These are phyloP conservation scores for Taphrina deformans DNA, from an alignment of 1,139 yeast species.

Conservation along the genomic window DNA sequence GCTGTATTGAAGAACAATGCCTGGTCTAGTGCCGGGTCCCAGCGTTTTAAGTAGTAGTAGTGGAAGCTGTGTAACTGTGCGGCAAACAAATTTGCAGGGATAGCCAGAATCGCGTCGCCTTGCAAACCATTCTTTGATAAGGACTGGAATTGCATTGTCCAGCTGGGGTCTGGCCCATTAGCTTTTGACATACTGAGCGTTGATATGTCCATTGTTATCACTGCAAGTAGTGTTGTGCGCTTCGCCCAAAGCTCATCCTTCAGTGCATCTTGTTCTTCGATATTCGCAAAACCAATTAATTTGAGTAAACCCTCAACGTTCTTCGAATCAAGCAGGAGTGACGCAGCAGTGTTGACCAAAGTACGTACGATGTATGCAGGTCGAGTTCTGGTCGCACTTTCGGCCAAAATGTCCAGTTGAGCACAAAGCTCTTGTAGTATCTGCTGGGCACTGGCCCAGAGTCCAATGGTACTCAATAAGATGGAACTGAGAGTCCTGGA, in stretches of 20 bases:
- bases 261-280: neutral
- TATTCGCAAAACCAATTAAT: neutral
- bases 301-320: constrained; percentile 16
- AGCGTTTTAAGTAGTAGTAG: constrained; percentile 17
- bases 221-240: constrained; percentile 4
- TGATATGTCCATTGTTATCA: constrained; percentile 7
- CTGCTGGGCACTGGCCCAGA: constrained; percentile 11
- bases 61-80: constrained; percentile 33
- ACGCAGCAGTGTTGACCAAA: neutral
- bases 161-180: neutral
- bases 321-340: constrained; percentile 17
- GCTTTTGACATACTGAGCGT: neutral
- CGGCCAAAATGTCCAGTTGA: neutral
- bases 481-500: neutral
- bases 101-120: constrained; percentile 18
- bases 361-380: neutral
- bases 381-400: neutral
- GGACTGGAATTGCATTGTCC: neutral
- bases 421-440: constrained; percentile 7
- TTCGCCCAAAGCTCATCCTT: constrained; percentile 7
- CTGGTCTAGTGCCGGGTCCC: constrained; percentile 34
- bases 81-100: constrained; percentile 27
- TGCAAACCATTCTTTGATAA: constrained; percentile 6
- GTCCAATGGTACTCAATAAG: constrained; percentile 6
- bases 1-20: constrained; percentile 30